phyloP scores from a whole-genome alignment of 257 asterid species.

The Verbena officinalis region DNA sequence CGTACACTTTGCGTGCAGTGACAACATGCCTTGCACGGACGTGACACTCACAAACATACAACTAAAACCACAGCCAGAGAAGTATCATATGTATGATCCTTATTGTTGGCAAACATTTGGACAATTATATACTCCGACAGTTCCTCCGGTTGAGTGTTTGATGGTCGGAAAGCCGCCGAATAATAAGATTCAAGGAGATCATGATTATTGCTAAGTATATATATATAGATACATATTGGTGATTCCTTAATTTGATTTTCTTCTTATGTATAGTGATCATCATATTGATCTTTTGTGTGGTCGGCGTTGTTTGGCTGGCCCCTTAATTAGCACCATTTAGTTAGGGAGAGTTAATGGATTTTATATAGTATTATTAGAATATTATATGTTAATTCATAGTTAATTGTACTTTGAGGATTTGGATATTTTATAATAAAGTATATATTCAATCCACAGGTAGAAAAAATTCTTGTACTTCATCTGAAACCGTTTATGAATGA shows the following conservation, averaged over 20 bases:
- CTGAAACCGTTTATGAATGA: too few relatives aligned
- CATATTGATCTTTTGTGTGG: constrained; percentile 51
- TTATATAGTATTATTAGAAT: constrained; percentile 31
- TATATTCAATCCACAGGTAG: too few relatives aligned
- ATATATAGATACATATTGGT: constrained; percentile 5
- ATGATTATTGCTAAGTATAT: constrained; percentile 58
- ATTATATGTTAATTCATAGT: too few relatives aligned
- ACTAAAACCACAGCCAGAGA: constrained; percentile 61
- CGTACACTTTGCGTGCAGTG: constrained; percentile 90
- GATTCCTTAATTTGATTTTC: constrained; percentile 10
- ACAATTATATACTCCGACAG: constrained; percentile 63
- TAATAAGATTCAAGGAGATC: constrained; percentile 67
- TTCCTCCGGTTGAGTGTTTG: constrained; percentile 77
- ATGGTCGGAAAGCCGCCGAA: constrained; percentile 75
- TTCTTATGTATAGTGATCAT: constrained; percentile 32
- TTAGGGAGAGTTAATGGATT: constrained; percentile 34
- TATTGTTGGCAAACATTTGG: constrained; percentile 92
- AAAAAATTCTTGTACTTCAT: too few relatives aligned
- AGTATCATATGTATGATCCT: constrained; percentile 78
- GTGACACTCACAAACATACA: constrained; percentile 68
- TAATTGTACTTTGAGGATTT: too few relatives aligned
- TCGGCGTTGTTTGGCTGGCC: constrained; percentile 63
- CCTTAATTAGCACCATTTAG: constrained; percentile 59
- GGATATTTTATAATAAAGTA: too few relatives aligned
- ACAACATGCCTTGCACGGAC: constrained; percentile 70